These are phyloP conservation scores for Rosa persica DNA, from an alignment of 306 rosid genomes.

Conservation along the genomic window DNA sequence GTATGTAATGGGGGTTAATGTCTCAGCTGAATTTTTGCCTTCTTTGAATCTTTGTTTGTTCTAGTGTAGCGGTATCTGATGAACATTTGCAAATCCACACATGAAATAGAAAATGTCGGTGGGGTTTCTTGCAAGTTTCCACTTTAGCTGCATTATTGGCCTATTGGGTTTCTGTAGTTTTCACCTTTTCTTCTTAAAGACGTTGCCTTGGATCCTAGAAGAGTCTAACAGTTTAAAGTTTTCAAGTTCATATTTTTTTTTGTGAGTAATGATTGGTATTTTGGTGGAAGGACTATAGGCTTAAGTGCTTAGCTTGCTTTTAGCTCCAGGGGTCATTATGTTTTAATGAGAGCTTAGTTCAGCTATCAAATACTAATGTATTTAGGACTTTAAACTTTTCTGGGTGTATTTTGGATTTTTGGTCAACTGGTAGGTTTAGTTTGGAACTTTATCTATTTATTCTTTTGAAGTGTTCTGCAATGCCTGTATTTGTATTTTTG, in stretches of 20 bases:
- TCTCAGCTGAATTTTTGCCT: constrained; percentile 6
- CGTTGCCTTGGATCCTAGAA: not conserved
- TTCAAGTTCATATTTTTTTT: not conserved
- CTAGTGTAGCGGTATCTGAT: not conserved
- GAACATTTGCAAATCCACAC: not conserved
- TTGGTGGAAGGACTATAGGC: not conserved
- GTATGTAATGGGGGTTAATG: not conserved
- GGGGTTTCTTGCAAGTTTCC: constrained; percentile 11
- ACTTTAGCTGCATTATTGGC: constrained; percentile 6
- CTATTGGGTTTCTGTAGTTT: not conserved
- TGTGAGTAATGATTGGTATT: not conserved
- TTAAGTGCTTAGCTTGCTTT: not conserved
- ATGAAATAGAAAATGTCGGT: constrained; percentile 38
- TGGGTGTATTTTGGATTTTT: not conserved
- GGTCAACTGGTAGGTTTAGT: not conserved
- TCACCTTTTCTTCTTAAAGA: not conserved
- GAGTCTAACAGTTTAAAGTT: not conserved
- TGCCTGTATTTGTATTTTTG: constrained; percentile 16
- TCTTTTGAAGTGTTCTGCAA: not conserved
- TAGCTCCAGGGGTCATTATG: not conserved
- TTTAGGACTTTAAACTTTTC: not conserved
- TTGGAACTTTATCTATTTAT: not conserved
- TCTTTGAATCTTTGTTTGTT: constrained; percentile 23
- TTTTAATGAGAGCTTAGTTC: not conserved
- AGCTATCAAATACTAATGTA: not conserved